Evolutionary conservation across 2,329 filamentous ascomycete genomes (phyloP).

Genomic region (Colletotrichum graminicola): DNA sequence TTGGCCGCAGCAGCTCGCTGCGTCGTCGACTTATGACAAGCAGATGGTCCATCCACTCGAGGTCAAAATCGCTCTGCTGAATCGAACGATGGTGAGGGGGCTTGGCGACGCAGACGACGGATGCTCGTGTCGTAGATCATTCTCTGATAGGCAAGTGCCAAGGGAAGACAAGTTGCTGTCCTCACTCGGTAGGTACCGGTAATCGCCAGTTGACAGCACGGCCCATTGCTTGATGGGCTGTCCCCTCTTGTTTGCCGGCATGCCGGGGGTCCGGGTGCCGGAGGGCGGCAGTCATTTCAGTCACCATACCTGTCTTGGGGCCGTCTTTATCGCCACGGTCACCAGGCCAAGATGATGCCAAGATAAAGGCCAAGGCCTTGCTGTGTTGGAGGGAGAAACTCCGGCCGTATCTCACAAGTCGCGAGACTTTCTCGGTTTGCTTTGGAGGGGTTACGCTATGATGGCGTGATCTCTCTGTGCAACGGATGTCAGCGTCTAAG

Average conservation of each 20-base stretch:
- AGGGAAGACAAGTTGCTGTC: neutral
- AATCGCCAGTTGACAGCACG: conserved; percentile 32
- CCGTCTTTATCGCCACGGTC: conserved; percentile 22
- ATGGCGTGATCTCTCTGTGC: conserved; percentile 15
- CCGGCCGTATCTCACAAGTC: neutral
- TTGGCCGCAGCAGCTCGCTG: conserved; percentile 5
- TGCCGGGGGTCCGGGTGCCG: conserved; percentile 23
- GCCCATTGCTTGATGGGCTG: conserved; percentile 31
- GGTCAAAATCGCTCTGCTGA: conserved; percentile 3
- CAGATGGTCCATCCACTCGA: neutral
- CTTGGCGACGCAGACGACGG: conserved; percentile 18
- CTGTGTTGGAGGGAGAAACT: conserved; percentile 22
- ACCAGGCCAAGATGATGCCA: conserved; percentile 34
- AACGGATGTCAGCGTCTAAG: conserved; percentile 3
- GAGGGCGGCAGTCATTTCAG: conserved; percentile 22
- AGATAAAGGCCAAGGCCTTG: conserved; percentile 23
- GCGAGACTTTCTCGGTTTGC: neutral
- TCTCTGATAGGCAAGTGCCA: conserved; percentile 21
- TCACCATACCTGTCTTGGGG: conserved; percentile 2
- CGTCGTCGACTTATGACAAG: neutral
- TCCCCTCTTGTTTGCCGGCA: conserved; percentile 14
- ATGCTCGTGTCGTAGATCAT: conserved; percentile 1
- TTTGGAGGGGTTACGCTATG: conserved; percentile 20
- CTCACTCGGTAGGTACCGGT: conserved; percentile 18
- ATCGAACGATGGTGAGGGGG: neutral